Percentiles rank a stretch among this genome's conserved stretches.
These are phyloP conservation scores for Conticribra guillardii DNA, from an alignment of 108 stramenopile species.

Conservation along the genomic window DNA sequence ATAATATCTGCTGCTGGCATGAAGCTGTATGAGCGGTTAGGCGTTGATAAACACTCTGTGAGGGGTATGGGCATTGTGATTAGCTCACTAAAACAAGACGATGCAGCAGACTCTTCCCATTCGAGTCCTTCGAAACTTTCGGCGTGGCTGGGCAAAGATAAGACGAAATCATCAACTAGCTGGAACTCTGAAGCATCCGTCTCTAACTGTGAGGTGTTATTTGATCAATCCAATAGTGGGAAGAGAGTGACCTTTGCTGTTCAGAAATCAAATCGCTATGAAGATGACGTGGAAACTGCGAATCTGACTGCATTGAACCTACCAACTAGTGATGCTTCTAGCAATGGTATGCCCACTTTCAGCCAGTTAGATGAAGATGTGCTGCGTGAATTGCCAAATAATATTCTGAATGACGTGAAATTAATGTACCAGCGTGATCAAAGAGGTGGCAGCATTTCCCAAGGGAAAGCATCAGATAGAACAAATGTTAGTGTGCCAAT, in stretches of 20 bases:
- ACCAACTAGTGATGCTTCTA: neutral
- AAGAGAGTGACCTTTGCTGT: no score
- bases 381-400: conserved; percentile 35
- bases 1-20: conserved; percentile 55
- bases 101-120: conserved; percentile 3
- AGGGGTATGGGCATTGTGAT: conserved; percentile 89
- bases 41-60: conserved; percentile 65
- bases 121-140: conserved; percentile 32
- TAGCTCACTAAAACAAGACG: conserved; percentile 60
- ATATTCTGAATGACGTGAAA: conserved; percentile 43
- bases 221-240: no score
- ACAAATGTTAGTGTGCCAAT: no score
- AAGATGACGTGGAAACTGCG: no score
- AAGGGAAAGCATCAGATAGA: no score
- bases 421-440: conserved; percentile 2
- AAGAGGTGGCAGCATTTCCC: neutral
- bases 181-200: neutral
- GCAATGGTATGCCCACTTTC: conserved; percentile 19
- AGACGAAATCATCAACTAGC: conserved; percentile 1
- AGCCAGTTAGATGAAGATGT: conserved; percentile 55
- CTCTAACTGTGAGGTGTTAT: no score
- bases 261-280: no score
- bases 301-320: neutral
- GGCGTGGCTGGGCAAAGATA: conserved; percentile 31
- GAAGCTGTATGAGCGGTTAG: conserved; percentile 63